Conservation (phyloP, 2,329 filamentous ascomycete species). For the Pezicula neosporulosa region DNA sequence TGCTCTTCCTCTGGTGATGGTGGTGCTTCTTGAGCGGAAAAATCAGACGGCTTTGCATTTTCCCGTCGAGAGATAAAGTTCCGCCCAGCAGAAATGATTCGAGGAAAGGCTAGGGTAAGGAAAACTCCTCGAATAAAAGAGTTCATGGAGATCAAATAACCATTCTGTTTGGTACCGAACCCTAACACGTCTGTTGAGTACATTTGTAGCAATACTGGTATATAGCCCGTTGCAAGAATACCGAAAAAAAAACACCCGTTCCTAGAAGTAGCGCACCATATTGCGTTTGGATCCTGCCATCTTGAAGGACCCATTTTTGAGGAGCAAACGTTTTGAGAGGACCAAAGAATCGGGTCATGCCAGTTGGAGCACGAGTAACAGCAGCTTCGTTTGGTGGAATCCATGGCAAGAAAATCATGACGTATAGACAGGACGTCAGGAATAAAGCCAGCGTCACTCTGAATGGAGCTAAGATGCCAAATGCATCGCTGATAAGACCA, state of each 20-base stretch:
- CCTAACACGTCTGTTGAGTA: slow-evolving; percentile 40
- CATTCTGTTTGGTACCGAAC: slow-evolving; percentile 41
- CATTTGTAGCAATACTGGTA: slow-evolving; percentile 52
- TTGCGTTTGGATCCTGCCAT: slow-evolving; percentile 51
- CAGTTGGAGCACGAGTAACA: slow-evolving; percentile 24
- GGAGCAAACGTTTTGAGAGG: slow-evolving; percentile 61
- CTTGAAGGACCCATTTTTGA: slow-evolving; percentile 46
- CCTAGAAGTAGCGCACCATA: slow-evolving; percentile 63
- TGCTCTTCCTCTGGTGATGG: slow-evolving; percentile 34
- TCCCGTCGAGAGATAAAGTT: slow-evolving; percentile 25
- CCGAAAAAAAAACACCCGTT: slow-evolving; percentile 60
- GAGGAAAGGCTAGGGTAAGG: slow-evolving; percentile 39
- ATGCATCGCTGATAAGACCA: slow-evolving; percentile 60
- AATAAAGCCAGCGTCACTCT: slow-evolving; percentile 59
- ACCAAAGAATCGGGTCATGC: slow-evolving; percentile 55
- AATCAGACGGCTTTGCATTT: slow-evolving; percentile 11
- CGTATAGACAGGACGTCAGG: slow-evolving; percentile 36
- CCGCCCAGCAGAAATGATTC: slow-evolving; percentile 37
- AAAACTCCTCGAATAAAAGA: slow-evolving; percentile 39
- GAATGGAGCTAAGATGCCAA: slow-evolving; percentile 63
- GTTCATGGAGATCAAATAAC: slow-evolving; percentile 40
- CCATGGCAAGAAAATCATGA: slow-evolving; percentile 39
- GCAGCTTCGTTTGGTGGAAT: slow-evolving; percentile 44
- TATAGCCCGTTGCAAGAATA: slow-evolving; percentile 67
- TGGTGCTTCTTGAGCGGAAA: slow-evolving; percentile 25